Percentiles rank a stretch among this genome's conserved stretches.
Evolutionary conservation across 345 rosid species (phyloP).

Genomic region (Aquilaria sinensis): DNA sequence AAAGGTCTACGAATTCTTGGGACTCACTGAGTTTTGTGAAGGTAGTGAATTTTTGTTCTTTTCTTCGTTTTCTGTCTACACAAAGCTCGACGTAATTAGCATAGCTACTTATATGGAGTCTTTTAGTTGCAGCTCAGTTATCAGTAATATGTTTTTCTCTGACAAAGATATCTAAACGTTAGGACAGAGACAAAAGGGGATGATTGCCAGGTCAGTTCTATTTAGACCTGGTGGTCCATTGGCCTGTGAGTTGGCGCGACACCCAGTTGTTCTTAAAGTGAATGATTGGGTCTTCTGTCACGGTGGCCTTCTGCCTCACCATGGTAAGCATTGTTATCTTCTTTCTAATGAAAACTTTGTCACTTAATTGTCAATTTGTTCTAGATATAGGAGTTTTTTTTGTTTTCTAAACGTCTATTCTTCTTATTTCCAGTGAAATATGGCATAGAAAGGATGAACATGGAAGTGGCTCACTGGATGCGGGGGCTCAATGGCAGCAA

Average conservation of each 20-base stretch:
- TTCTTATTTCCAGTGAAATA: conserved; percentile 56
- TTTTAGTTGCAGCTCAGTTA: neutral
- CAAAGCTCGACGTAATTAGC: too few relatives aligned
- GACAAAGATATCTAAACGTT: conserved; percentile 30
- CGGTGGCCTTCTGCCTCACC: conserved; percentile 94
- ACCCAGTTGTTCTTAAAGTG: conserved; percentile 61
- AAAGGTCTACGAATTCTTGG: conserved; percentile 49
- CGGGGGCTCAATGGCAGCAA: conserved; percentile 42
- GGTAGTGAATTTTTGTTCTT: conserved; percentile 36
- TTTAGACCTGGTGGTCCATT: conserved; percentile 82
- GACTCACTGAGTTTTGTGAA: conserved; percentile 72
- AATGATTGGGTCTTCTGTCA: conserved; percentile 97
- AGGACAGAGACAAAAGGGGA: conserved; percentile 99
- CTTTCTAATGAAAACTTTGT: conserved; percentile 8
- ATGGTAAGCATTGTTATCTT: conserved; percentile 38
- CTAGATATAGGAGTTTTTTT: conserved; percentile 1
- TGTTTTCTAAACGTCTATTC: conserved; percentile 17
- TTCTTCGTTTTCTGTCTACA: neutral
- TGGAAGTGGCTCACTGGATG: conserved; percentile 90
- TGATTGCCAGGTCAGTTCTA: conserved; percentile 73
- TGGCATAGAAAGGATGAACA: conserved; percentile 80
- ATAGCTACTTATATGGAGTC: neutral
- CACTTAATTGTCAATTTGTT: neutral
- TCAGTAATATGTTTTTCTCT: conserved; percentile 1
- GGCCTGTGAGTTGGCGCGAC: conserved; percentile 71